Evolutionary conservation across 2,329 filamentous ascomycete species (phyloP), one percentile per base, ranked within the genome.

Genomic region (Zymoseptoria crescenta): DNA sequence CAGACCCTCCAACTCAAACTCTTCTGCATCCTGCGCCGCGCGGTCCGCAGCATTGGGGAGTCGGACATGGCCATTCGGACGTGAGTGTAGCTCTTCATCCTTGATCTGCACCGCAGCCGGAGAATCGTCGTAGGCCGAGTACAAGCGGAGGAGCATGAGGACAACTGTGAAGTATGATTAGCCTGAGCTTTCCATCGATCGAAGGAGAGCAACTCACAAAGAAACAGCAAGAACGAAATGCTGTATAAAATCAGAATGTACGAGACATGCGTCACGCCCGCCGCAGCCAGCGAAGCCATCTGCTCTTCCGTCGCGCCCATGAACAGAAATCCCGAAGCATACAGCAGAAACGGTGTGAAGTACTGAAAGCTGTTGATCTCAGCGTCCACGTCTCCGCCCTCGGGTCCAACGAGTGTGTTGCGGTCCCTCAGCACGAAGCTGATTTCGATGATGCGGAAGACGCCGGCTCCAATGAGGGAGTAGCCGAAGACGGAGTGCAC

Each of bases 251-350:
- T 92, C 27, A 99, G 81, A 49, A 97, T 85, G 73, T 97, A 99
- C 4, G 92, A 87, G 49, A 97, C 89, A 70, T 95, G 91, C 27
- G 91, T 91, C 68, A 97, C 86, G 60, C 86, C 81, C 0, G 89
- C 87, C 48, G 83, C 79, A 49, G 84, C 81, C 4, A 97, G 79
- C 1, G 96, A 79, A 21, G 80, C 70, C 89, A 97, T 96, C 75
- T 97, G 94, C 76, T 99, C 92, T 73, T 97, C 94, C 0, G 91
- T 97, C 16, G 94, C 93, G 30, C 91, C 89, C 91, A 97, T 96
- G 77, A 99, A 99, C 49, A 99, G 81, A 76, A 97, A 96, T 1
- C 94, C 94, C 3, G 92, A 88, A 5, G 92, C 91, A 69, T 89
- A 96, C 28, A 99, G 83, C 49, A 97, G 81, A 68, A 73, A 74